Percentiles rank a stretch among this genome's conserved stretches.
phyloP scores from a whole-genome alignment of 352 stramenopile species.

The Globisporangium cystogenes region DNA sequence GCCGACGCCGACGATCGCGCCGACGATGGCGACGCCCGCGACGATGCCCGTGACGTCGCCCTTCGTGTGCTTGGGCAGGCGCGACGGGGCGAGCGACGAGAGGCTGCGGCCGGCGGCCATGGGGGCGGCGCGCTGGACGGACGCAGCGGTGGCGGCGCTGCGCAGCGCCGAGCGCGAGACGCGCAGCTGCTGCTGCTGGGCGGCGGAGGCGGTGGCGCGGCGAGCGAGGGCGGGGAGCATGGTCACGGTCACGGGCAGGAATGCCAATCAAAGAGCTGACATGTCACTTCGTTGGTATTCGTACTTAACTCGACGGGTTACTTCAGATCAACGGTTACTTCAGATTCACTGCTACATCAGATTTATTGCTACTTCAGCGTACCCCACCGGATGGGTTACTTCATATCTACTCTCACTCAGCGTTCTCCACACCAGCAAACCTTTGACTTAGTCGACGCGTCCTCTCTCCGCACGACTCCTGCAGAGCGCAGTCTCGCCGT shows the following conservation, averaged over 20 bases:
- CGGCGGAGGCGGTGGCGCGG: slow-evolving; percentile 10
- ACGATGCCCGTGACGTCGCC: slow-evolving; percentile 63
- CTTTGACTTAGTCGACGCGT: neutral
- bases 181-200: slow-evolving; percentile 23
- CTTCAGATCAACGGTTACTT: no score
- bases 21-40: slow-evolving; percentile 58
- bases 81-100: slow-evolving; percentile 1
- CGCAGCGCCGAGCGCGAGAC: slow-evolving; percentile 4
- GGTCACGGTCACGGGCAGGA: no score
- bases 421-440: no score
- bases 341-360: no score
- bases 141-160: slow-evolving; percentile 1
- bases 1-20: slow-evolving; percentile 59
- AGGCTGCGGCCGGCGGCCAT: neutral
- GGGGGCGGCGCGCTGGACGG: neutral
- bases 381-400: no score
- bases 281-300: no score
- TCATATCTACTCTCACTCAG: no score
- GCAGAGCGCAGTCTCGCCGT: neutral
- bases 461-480: neutral
- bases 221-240: slow-evolving; percentile 24
- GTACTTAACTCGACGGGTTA: no score
- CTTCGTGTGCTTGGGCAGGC: slow-evolving; percentile 21
- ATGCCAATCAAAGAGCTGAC: slow-evolving; percentile 5
- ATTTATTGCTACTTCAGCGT: no score